A percentile compares a stretch with the other conserved stretches of the same genome.
Conservation (phyloP, 495 filamentous ascomycete species). For the Penicillium salamii region DNA sequence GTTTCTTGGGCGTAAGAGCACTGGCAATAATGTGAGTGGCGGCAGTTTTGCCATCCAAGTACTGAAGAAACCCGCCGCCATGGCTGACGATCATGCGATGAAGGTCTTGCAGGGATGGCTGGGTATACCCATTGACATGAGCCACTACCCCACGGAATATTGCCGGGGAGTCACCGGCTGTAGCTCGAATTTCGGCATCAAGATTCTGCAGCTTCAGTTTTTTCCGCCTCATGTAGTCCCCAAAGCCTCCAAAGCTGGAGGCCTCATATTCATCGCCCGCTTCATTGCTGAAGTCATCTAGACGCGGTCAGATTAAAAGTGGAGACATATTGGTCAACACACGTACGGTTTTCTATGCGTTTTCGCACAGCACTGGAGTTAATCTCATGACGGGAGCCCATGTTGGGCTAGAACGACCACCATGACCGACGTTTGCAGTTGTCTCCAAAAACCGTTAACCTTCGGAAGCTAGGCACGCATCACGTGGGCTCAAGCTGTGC, state of each 20-base stretch:
- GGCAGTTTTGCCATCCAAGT: slow-evolving; percentile 88
- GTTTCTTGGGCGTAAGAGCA: slow-evolving; percentile 86
- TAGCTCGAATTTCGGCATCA: slow-evolving; percentile 73
- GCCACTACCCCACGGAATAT: slow-evolving; percentile 90
- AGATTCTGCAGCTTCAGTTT: slow-evolving; percentile 95
- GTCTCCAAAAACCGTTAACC: neutral
- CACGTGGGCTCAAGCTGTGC: slow-evolving; percentile 17
- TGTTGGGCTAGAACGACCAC: slow-evolving; percentile 39
- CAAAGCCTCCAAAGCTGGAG: slow-evolving; percentile 83
- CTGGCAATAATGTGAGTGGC: slow-evolving; percentile 95
- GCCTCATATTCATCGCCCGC: slow-evolving; percentile 86
- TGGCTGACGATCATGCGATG: slow-evolving; percentile 82
- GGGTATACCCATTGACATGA: slow-evolving; percentile 90
- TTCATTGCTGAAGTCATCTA: slow-evolving; percentile 64
- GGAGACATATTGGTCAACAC: slow-evolving; percentile 7
- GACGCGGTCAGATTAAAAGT: slow-evolving; percentile 12
- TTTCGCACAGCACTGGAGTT: slow-evolving; percentile 78
- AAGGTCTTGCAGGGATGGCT: slow-evolving; percentile 83
- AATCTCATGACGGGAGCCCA: slow-evolving; percentile 76
- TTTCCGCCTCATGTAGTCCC: slow-evolving; percentile 89
- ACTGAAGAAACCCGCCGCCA: slow-evolving; percentile 91
- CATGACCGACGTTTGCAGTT: slow-evolving; percentile 17
- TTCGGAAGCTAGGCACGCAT: slow-evolving; percentile 11
- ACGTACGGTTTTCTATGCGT: slow-evolving; percentile 71
- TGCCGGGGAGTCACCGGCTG: slow-evolving; percentile 63